Evolutionary conservation across 192 early-diverging fungal species (phyloP).

Genomic region (Rhizoclosmatium sp.): DNA sequence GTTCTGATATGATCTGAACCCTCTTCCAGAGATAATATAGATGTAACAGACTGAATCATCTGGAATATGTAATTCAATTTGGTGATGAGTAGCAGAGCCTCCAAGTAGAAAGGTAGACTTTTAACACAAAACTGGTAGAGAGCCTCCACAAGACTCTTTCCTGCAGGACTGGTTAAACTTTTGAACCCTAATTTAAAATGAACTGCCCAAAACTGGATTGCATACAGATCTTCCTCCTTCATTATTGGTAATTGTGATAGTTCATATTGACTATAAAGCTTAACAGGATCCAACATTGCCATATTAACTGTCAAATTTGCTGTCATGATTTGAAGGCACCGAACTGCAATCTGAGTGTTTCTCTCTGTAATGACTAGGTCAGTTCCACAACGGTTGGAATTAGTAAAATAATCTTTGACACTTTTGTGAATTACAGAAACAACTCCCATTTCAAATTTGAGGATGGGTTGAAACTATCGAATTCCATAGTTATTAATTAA

Average conservation of each 20-base stretch:
- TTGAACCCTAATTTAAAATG: background rate
- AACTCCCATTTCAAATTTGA: conserved; percentile 8
- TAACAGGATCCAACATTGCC: conserved; percentile 3
- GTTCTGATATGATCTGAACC: background rate
- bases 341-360: background rate
- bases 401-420: too few species aligned
- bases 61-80: conserved; percentile 14
- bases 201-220: background rate
- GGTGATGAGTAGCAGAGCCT: background rate
- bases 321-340: background rate
- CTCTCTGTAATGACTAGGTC: conserved; percentile 3
- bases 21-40: background rate
- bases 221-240: conserved; percentile 21
- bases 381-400: background rate
- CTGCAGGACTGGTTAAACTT: background rate
- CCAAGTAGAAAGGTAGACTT: background rate
- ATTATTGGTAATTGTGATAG: background rate
- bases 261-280: background rate
- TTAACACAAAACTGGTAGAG: background rate
- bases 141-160: background rate
- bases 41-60: background rate
- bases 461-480: conserved; percentile 3
- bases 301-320: background rate
- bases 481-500: too few species aligned
- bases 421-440: conserved; percentile 26